These are phyloP conservation scores for Pseudogymnoascus sp. DNA, from an alignment of 2,329 filamentous ascomycete genomes.

Conservation along the genomic window DNA sequence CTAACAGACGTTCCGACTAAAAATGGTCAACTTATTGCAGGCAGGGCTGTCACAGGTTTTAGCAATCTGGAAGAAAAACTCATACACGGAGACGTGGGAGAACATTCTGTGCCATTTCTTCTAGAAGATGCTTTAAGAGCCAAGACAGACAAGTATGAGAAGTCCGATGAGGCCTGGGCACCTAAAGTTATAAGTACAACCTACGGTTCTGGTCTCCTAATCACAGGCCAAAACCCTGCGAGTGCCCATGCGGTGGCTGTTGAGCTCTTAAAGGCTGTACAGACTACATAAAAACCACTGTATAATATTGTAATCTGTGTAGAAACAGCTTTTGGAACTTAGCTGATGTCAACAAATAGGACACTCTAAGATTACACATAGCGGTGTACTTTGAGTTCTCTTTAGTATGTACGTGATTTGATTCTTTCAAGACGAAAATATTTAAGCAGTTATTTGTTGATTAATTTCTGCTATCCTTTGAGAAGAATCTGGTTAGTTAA, in stretches of 20 bases:
- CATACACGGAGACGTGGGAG: constrained; percentile 29
- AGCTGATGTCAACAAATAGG: too few relatives aligned
- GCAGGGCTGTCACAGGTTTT: constrained; percentile 52
- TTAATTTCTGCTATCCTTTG: too few relatives aligned
- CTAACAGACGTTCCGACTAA: constrained; percentile 48
- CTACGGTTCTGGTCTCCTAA: constrained; percentile 28
- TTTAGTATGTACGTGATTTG: too few relatives aligned
- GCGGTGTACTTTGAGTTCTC: too few relatives aligned
- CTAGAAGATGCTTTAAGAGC: constrained; percentile 47
- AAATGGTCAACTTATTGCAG: constrained; percentile 47
- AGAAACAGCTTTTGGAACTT: too few relatives aligned
- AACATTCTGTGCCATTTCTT: constrained; percentile 47
- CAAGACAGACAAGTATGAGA: constrained; percentile 46
- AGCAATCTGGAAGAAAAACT: constrained; percentile 47
- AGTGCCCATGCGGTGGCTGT: constrained; percentile 24
- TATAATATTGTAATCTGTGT: too few relatives aligned
- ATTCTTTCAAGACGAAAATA: too few relatives aligned
- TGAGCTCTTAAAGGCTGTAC: background rate
- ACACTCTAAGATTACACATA: too few relatives aligned
- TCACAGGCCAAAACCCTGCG: constrained; percentile 38
- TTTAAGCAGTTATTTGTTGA: too few relatives aligned
- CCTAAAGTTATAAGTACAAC: constrained; percentile 29
- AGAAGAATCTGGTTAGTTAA: too few relatives aligned
- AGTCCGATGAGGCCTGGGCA: constrained; percentile 39
- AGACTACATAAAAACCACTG: too few relatives aligned